Base-by-base conservation (phyloP, 2,329 filamentous ascomycete genomes). In the Aspergillus udagawae region DNA sequence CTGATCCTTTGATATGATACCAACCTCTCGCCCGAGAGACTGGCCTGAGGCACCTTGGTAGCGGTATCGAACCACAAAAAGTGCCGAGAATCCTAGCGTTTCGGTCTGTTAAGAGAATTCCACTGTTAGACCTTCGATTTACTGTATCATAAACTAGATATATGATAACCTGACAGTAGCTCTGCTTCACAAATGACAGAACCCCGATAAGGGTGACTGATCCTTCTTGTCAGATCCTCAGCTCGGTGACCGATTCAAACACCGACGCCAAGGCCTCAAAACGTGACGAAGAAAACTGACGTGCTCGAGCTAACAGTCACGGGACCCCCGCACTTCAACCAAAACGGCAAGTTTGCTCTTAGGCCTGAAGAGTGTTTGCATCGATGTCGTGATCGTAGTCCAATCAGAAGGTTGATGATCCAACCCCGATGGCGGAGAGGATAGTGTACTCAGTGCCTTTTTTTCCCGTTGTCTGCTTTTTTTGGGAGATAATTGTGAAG, bases 371-470 rank as follows among this genome's bases (percentile, higher is more conserved):
- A 23, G 45, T 51, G 67, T 73, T 73, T 71, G 69, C 72, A 74
- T 68, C 72, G 74, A 77, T 77, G 75, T 76, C 75, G 75, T 77
- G 75, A 76, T 77, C 75, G 63, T 47, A 56, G 55, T 55, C 75
- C 75, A 77, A 77, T 77, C 59, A 74, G 52, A 58, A 51, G 21
- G 25, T 55, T 61, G 68, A 64, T 70, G 68, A 71, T 73, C 69
- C 65, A 69, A 71, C 65, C 68, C 70, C 67, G 65, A 72, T 67
- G 70, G 70, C 69, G 69, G 71, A 71, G 68, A 67, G 64, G 52
- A 56, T 48, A 41, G 52, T 44, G 58, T 25, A 55, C 35, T 53
- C 49, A 48, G 14, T 38, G 32, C 5, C 14, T 38, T 38, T 38
- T 23, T 35, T 17, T 17, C 32, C 32, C 32, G 32, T 17, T 17